Percentiles rank a stretch among this genome's conserved stretches.
Conservation (phyloP, 2,329 filamentous ascomycete species). For the Beauveria australis region DNA sequence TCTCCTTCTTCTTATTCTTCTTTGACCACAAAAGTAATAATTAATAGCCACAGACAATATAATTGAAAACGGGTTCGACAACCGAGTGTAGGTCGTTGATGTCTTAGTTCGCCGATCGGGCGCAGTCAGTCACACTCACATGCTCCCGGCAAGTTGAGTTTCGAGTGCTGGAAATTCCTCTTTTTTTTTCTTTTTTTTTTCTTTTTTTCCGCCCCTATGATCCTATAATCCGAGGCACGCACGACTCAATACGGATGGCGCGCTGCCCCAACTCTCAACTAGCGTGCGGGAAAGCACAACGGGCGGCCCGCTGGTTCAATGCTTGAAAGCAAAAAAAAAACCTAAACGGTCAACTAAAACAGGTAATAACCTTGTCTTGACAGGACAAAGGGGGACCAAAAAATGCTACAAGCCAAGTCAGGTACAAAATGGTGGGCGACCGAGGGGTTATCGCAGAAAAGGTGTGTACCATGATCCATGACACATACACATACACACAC, state of each 20-base stretch:
- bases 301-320: constrained; percentile 6
- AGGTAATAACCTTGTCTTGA: neutral
- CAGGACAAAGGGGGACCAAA: neutral
- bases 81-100: neutral
- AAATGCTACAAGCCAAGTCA: neutral
- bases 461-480: neutral
- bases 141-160: neutral
- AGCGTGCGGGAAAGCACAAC: constrained; percentile 6
- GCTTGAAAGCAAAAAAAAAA: neutral
- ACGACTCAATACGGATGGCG: neutral
- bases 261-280: neutral
- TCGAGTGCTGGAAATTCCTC: neutral
- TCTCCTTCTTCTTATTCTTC: neutral
- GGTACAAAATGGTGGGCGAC: no score
- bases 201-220: neutral
- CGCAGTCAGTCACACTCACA: neutral
- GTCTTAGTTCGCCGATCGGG: neutral
- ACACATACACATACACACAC: neutral
- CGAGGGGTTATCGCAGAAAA: neutral
- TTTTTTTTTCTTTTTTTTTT: neutral
- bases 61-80: neutral
- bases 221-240: neutral
- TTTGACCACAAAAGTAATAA: neutral
- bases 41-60: neutral
- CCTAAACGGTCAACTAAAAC: no score